phyloP scores from a whole-genome alignment of 768 basidiomycete genomes.

The Neoboletus brunneissimus region DNA sequence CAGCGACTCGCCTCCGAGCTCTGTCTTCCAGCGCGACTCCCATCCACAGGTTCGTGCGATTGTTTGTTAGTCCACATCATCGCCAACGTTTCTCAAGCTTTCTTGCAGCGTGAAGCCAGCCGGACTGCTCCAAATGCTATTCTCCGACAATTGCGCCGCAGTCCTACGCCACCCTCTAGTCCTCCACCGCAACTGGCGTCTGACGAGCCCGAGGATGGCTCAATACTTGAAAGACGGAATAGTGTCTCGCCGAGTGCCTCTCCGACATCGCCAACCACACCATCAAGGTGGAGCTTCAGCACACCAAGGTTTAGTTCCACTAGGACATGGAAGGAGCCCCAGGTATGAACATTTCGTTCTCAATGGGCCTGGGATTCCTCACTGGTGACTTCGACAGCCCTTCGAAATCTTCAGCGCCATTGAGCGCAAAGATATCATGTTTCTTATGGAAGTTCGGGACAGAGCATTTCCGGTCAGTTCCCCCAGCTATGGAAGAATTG shows the following conservation, averaged over 20 bases:
- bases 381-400: constrained; percentile 33
- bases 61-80: constrained; percentile 6
- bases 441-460: constrained; percentile 81
- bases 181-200: constrained; percentile 16
- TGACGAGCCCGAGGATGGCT: constrained; percentile 18
- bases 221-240: constrained; percentile 8
- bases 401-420: constrained; percentile 80
- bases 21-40: constrained; percentile 69
- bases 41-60: constrained; percentile 51
- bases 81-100: constrained; percentile 44
- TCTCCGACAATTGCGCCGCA: constrained; percentile 50
- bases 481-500: not conserved
- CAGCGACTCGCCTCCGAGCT: constrained; percentile 46
- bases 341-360: constrained; percentile 35
- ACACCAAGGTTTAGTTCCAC: constrained; percentile 11
- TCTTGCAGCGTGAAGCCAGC: constrained; percentile 71
- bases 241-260: constrained; percentile 21
- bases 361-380: not conserved
- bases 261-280: constrained; percentile 20
- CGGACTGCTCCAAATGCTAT: constrained; percentile 55
- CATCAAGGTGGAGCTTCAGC: constrained; percentile 14
- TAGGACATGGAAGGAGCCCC: constrained; percentile 50
- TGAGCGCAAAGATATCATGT: constrained; percentile 78
- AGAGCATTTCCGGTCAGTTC: constrained; percentile 69
- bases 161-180: constrained; percentile 37